These are phyloP conservation scores for Aspergillus vadensis DNA, from an alignment of 2,329 filamentous ascomycete species.

Conservation along the genomic window DNA sequence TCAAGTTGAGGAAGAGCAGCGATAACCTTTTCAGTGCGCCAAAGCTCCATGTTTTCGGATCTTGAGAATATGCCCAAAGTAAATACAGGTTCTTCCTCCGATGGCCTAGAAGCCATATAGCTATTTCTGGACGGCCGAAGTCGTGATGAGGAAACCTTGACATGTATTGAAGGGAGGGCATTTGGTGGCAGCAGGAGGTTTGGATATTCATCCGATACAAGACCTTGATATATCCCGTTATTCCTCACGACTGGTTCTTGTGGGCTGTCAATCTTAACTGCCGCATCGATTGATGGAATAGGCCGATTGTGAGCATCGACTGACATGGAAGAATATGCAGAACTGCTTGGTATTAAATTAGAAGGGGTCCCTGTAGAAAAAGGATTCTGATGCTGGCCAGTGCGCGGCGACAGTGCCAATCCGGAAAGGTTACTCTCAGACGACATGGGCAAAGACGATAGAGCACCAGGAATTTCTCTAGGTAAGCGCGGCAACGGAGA, in stretches of 20 bases:
- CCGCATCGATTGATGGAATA: conserved; percentile 42
- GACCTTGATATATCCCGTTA: conserved; percentile 68
- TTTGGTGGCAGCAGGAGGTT: conserved; percentile 84
- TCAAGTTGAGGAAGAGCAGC: conserved; percentile 79
- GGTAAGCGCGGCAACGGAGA: conserved; percentile 62
- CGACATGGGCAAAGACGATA: conserved; percentile 69
- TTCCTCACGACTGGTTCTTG: conserved; percentile 34
- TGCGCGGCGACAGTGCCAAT: conserved; percentile 69
- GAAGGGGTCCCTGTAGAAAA: conserved; percentile 50
- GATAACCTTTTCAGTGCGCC: conserved; percentile 93
- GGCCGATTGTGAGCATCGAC: conserved; percentile 20
- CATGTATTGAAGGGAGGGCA: conserved; percentile 79
- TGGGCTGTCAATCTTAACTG: conserved; percentile 39
- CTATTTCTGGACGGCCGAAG: conserved; percentile 89
- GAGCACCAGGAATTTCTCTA: conserved; percentile 49
- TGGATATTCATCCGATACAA: conserved; percentile 83
- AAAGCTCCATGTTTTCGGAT: conserved; percentile 67
- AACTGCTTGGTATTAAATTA: conserved; percentile 48
- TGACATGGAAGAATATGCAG: conserved; percentile 28
- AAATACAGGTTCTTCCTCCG: conserved; percentile 92
- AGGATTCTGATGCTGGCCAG: conserved; percentile 72
- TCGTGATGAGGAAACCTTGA: conserved; percentile 90
- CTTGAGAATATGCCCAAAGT: conserved; percentile 83
- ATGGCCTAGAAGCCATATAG: conserved; percentile 73
- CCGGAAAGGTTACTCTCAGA: conserved; percentile 56